Conservation (phyloP, 108 stramenopile genomes). For the Epipyxis sp. region DNA sequence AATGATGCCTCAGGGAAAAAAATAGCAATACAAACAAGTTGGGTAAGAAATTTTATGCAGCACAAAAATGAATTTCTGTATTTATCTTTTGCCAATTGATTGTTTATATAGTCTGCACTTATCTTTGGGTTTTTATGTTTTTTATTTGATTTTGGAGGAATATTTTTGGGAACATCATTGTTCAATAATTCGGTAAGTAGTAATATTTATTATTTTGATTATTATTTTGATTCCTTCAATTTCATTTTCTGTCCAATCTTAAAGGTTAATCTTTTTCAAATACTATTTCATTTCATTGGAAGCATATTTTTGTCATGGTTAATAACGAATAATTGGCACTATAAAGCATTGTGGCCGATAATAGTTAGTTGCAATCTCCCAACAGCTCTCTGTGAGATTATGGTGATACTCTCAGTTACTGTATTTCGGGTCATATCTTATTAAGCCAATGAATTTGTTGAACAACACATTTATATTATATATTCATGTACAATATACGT, state of each 20-base stretch:
- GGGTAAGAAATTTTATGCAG: neutral
- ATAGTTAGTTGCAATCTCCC: neutral
- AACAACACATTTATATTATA: too few species aligned
- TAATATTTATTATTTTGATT: neutral
- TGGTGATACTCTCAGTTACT: neutral
- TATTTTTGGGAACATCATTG: neutral
- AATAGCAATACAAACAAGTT: neutral
- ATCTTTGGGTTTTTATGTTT: neutral
- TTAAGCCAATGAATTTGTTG: too few species aligned
- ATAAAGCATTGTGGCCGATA: neutral
- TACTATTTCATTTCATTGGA: neutral
- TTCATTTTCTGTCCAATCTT: neutral
- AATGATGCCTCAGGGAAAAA: too few species aligned
- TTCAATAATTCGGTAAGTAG: neutral
- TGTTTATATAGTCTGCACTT: neutral
- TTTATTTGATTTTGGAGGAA: neutral
- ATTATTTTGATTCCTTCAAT: neutral
- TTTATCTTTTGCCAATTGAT: neutral
- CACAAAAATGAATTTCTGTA: neutral
- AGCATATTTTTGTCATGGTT: conserved; percentile 2
- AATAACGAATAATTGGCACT: neutral
- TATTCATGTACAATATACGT: too few species aligned
- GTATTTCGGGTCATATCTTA: neutral
- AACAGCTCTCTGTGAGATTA: neutral
- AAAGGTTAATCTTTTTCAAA: neutral